A percentile compares a stretch with the other conserved stretches of the same genome.
Conservation (phyloP, 2,329 filamentous ascomycete species). For the Aciculosporium take region DNA sequence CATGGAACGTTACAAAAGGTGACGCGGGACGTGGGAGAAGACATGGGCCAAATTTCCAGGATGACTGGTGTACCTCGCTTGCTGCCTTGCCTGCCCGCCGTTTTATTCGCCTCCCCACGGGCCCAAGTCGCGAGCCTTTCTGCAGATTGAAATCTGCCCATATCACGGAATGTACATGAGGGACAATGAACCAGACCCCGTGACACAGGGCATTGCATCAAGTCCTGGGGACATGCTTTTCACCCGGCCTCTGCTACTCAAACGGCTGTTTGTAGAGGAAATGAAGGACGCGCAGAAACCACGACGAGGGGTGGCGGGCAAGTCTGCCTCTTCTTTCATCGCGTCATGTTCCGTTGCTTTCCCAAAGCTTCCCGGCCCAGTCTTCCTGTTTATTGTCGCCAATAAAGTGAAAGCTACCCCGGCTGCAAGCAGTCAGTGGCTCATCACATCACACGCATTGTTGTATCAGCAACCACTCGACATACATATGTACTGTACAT, state of each 20-base stretch:
- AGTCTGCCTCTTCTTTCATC: background rate
- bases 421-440: background rate
- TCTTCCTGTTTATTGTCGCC: conserved; percentile 1
- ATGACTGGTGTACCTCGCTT: background rate
- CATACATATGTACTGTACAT: no score
- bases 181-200: background rate
- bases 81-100: background rate
- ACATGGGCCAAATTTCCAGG: background rate
- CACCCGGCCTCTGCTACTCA: background rate
- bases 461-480: conserved; percentile 6
- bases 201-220: background rate
- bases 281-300: no score
- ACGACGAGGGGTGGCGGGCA: background rate
- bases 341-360: background rate
- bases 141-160: background rate
- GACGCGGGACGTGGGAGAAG: background rate
- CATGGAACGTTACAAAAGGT: no score
- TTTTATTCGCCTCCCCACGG: background rate
- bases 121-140: background rate
- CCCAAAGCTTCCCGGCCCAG: background rate
- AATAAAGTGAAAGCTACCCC: background rate
- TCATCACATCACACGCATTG: conserved; percentile 4
- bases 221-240: background rate
- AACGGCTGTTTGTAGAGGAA: background rate
- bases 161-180: background rate